Percentiles rank a stretch among this genome's conserved stretches.
These are phyloP conservation scores for Globisporangium spinosum DNA, from an alignment of 352 stramenopile genomes.

Conservation along the genomic window DNA sequence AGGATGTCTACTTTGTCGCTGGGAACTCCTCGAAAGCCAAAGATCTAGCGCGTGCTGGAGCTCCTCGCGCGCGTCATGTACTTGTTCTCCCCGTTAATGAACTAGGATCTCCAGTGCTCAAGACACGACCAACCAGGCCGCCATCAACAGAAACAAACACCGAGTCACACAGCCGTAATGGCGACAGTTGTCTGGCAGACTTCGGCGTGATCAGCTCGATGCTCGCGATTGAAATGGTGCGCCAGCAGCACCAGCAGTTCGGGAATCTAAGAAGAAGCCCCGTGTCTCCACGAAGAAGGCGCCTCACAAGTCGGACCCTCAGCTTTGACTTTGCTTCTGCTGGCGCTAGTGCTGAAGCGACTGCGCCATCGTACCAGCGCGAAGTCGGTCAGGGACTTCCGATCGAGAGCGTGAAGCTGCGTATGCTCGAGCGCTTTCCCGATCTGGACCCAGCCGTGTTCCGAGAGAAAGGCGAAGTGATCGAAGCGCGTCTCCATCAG, in stretches of 20 bases:
- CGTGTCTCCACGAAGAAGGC: conserved; percentile 17
- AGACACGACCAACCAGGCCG: neutral
- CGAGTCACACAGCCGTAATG: conserved; percentile 18
- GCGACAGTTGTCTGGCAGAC: conserved; percentile 30
- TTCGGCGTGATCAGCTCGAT: conserved; percentile 40
- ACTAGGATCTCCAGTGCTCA: neutral
- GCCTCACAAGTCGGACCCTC: conserved; percentile 21
- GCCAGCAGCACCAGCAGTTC: conserved; percentile 11
- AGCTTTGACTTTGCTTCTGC: conserved; percentile 10
- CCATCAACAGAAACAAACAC: neutral
- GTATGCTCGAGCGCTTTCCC: conserved; percentile 49
- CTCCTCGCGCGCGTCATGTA: conserved; percentile 25
- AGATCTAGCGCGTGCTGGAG: conserved; percentile 29
- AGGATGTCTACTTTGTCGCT: conserved; percentile 29
- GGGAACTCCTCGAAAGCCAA: conserved; percentile 26
- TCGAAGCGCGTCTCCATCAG: conserved; percentile 34
- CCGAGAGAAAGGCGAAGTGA: conserved; percentile 28
- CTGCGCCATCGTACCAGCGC: conserved; percentile 28
- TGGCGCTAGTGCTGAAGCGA: neutral
- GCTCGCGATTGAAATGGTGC: conserved; percentile 31
- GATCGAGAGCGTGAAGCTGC: conserved; percentile 51
- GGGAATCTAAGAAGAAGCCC: conserved; percentile 4
- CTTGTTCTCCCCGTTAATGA: conserved; percentile 25
- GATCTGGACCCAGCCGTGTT: conserved; percentile 47
- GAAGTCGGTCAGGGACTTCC: conserved; percentile 51